Evolutionary conservation across 2,329 filamentous ascomycete genomes (phyloP), one percentile per base, ranked within the genome.

Genomic region (Davidsoniella virescens): DNA sequence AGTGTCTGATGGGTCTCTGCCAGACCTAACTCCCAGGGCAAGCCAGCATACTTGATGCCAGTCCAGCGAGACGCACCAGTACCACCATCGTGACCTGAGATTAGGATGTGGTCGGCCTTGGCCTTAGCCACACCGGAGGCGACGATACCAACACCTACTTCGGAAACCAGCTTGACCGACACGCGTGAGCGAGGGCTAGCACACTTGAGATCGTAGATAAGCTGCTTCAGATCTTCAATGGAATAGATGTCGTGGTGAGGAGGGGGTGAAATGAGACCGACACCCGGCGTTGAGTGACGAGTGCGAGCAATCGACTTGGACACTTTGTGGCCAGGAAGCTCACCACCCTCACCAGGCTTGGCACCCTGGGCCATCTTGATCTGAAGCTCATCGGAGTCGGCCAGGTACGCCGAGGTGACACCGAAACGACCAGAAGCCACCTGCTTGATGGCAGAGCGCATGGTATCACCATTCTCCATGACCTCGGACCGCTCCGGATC

Each of bases 291-390:
- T 8, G 90, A 96, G 71, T 95, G 88, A 64, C 90, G 83, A 52
- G 90, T 96, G 59, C 86, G 84, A 52, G 87, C 90, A 65, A 96
- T 96, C 5, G 87, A 85, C 61, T 85, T 85, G 54, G 88, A 92
- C 25, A 96, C 90, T 70, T 96, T 96, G 73, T 95, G 87, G 39
- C 90, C 90, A 46, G 90, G 90, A 61, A 96, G 78, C 67, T 96
- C 90, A 75, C 90, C 90, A 71, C 90, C 90, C 67, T 96, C 90
- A 67, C 90, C 90, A 51, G 90, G 90, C 76, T 96, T 96, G 55
- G 90, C 90, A 64, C 90, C 90, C 68, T 96, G 90, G 8, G 90
- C 90, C 90, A 96, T 96, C 77, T 96, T 96, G 70, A 96, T 96
- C 66, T 96, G 90, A 43, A 96, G 72, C 68, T 96, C 88, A 61